These are phyloP conservation scores for Xylariomycetidae sp. DNA, from an alignment of 2,329 filamentous ascomycete genomes.

Conservation along the genomic window DNA sequence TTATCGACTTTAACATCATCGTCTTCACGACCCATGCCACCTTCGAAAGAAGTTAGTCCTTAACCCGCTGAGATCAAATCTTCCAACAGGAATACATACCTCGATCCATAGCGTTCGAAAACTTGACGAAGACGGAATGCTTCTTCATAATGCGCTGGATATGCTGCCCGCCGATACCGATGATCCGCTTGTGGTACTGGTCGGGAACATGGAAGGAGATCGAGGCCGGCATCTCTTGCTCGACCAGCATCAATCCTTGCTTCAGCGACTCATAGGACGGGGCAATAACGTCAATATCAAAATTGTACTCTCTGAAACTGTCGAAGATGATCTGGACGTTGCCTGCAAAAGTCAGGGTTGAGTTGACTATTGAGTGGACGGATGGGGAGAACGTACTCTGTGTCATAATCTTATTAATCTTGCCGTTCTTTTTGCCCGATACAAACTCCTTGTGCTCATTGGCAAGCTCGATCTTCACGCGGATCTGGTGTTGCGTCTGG, in stretches of 20 bases:
- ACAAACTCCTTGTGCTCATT: slow-evolving; percentile 99
- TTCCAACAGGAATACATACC: slow-evolving; percentile 38
- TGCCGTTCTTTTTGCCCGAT: slow-evolving; percentile 98
- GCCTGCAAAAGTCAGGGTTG: slow-evolving; percentile 39
- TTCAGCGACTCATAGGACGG: slow-evolving; percentile 91
- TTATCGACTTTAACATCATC: slow-evolving; percentile 99
- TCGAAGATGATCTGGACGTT: slow-evolving; percentile 99
- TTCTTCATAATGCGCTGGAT: slow-evolving; percentile 99
- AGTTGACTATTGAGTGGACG: slow-evolving; percentile 8
- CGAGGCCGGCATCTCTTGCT: slow-evolving; percentile 98
- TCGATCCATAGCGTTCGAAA: slow-evolving; percentile 98
- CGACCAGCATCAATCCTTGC: slow-evolving; percentile 84
- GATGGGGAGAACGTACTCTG: slow-evolving; percentile 59
- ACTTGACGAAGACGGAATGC: slow-evolving; percentile 99
- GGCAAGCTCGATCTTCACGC: slow-evolving; percentile 96
- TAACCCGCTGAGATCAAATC: background rate
- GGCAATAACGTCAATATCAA: slow-evolving; percentile 97
- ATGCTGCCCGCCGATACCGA: slow-evolving; percentile 95
- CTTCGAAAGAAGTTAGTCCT: slow-evolving; percentile 28
- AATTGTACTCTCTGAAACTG: slow-evolving; percentile 99
- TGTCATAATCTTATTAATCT: slow-evolving; percentile 99
- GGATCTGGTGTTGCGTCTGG: slow-evolving; percentile 84
- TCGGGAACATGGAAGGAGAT: slow-evolving; percentile 99
- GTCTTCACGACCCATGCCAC: slow-evolving; percentile 85
- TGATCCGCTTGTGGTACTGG: slow-evolving; percentile 99